Base-by-base conservation (phyloP, 257 asterid genomes). In the Gentiana macrophylla region DNA sequence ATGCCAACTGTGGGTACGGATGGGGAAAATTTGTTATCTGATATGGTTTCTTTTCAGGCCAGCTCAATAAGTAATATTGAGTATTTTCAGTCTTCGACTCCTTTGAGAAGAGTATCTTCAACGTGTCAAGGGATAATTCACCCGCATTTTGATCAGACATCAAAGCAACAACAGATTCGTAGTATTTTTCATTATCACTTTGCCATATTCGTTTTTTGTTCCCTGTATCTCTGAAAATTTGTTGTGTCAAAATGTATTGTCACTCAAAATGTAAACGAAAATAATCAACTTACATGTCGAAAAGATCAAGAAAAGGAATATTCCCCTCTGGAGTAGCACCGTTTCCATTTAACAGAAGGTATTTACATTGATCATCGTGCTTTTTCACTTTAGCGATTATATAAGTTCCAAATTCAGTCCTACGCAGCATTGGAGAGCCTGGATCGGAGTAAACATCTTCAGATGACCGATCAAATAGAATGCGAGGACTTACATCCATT, bases 361-460 rank as follows among this genome's bases (percentile, higher is more conserved):
- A 74, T 13, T 84, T 77, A 60, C 78, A 72, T 64, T 78, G 84
- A 37, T 80, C 94, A 61, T 74, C 80, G 68, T 76, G 83, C 71
- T 83, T 88, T 76, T 73, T 85, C 53, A 86, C 62, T 83, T 81
- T 92, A 8, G 94, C 99, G 77, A 92, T 85, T 73, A 92, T 89
- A 53, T 83, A 88, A 61, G 94, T 88, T 54, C 99, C 99, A 48
- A 69, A 65, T 70, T 75, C 72, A 61, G 97, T 81, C 76, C 95
- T 80, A 60, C 97, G 84, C 62, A 68, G 60, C 97, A 88, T 88
- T 34, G 99, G 99, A 74, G 94, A 83, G 52, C 99, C 99, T 49
- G 99, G 99, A 77, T 92, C 99, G 36, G 99, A 88, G 76, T 92
- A 92, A 62, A 92, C 97, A 77, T 92, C 99, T 79, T 92, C 99